Percentiles rank a stretch among this genome's conserved stretches.
These are phyloP conservation scores for Nothopassalora personata DNA, from an alignment of 2,329 filamentous ascomycete species.

Conservation along the genomic window DNA sequence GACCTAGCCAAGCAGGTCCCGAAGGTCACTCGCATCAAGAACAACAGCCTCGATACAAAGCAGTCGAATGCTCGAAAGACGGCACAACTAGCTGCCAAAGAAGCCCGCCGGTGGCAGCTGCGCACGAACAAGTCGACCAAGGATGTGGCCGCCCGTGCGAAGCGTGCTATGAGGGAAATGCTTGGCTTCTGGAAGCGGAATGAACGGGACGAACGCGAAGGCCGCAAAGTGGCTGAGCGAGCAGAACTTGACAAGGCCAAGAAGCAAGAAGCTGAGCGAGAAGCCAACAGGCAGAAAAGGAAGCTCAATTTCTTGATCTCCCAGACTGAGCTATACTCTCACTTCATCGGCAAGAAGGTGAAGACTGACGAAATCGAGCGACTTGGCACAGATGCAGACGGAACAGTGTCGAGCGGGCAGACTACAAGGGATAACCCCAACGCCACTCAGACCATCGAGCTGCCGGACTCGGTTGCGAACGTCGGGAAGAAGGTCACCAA, in stretches of 20 bases:
- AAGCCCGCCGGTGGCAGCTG: conserved; percentile 94
- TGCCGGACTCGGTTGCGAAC: conserved; percentile 45
- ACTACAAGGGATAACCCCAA: conserved; percentile 36
- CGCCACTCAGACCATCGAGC: conserved; percentile 42
- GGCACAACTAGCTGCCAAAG: conserved; percentile 90
- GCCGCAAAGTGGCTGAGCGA: conserved; percentile 87
- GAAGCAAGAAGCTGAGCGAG: conserved; percentile 93
- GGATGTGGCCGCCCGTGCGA: conserved; percentile 91
- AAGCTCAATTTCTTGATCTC: conserved; percentile 99
- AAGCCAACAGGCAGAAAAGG: conserved; percentile 93
- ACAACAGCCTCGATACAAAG: conserved; percentile 78
- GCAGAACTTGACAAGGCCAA: conserved; percentile 95
- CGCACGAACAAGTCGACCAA: conserved; percentile 98
- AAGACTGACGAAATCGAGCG: conserved; percentile 93
- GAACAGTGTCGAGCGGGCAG: conserved; percentile 53
- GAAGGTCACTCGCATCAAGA: conserved; percentile 85
- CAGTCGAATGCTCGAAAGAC: conserved; percentile 97
- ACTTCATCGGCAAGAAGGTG: conserved; percentile 99
- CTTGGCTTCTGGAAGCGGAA: conserved; percentile 99
- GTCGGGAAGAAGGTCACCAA: conserved; percentile 73
- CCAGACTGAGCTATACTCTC: conserved; percentile 96
- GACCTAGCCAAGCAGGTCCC: conserved; percentile 89
- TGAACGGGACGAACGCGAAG: conserved; percentile 91
- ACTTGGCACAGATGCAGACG: conserved; percentile 73
- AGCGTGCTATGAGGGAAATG: conserved; percentile 99